Conservation (phyloP, 768 basidiomycete genomes). For the Boletus vermiculosoides region DNA sequence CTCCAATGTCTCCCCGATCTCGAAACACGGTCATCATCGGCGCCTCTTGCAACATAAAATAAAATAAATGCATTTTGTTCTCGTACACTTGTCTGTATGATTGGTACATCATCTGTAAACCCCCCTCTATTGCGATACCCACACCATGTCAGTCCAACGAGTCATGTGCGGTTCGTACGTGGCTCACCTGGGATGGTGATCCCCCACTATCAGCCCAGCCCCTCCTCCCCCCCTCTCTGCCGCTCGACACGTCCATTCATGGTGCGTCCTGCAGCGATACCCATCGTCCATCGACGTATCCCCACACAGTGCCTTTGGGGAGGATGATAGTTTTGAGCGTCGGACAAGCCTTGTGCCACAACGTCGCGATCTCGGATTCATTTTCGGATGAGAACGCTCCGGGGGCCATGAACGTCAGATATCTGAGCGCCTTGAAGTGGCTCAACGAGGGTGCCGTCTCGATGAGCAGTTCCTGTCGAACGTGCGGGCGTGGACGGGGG, state of each 20-base stretch:
- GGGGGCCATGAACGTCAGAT: conserved; percentile 61
- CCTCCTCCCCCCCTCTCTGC: neutral
- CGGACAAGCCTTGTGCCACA: conserved; percentile 58
- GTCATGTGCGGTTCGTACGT: too few relatives aligned
- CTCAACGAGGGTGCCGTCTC: conserved; percentile 40
- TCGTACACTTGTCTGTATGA: neutral
- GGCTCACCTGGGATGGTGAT: neutral
- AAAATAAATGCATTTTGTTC: too few relatives aligned
- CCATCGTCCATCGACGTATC: conserved; percentile 32
- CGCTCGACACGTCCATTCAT: neutral
- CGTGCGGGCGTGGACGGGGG: too few relatives aligned
- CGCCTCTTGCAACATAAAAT: too few relatives aligned
- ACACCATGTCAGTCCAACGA: neutral
- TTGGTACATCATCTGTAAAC: neutral
- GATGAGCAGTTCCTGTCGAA: conserved; percentile 40
- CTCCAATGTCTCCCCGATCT: too few relatives aligned
- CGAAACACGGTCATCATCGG: too few relatives aligned
- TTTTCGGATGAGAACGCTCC: conserved; percentile 28
- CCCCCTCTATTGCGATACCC: neutral
- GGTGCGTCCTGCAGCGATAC: conserved; percentile 19
- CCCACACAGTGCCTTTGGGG: conserved; percentile 64
- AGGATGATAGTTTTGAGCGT: conserved; percentile 64
- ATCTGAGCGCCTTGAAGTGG: conserved; percentile 44
- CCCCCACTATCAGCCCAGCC: neutral
- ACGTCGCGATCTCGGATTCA: conserved; percentile 51